Evolutionary conservation across 768 basidiomycete genomes (phyloP).

Genomic region (Leucocoprinus birnbaumii): DNA sequence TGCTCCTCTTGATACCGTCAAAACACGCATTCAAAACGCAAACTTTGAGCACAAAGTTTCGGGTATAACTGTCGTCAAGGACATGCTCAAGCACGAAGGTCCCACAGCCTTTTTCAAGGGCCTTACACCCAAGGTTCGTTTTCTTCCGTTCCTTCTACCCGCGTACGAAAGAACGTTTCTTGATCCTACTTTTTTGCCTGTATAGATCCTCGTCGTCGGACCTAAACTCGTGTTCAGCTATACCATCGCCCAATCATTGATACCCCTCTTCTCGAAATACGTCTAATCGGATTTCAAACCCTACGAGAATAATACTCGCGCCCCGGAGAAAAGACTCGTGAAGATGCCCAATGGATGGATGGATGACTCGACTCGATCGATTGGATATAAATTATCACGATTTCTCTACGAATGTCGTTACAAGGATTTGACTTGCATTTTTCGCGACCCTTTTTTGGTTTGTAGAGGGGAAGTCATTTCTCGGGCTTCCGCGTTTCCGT

Average conservation of each 20-base stretch:
- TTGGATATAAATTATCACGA: no score
- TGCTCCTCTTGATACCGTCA: slow-evolving; percentile 93
- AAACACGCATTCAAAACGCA: slow-evolving; percentile 98
- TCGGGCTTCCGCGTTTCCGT: no score
- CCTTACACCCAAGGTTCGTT: slow-evolving; percentile 86
- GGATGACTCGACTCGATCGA: no score
- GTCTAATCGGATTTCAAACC: slow-evolving; percentile 41
- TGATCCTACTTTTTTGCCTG: neutral
- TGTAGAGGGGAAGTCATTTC: no score
- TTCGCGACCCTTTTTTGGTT: no score
- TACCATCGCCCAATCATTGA: slow-evolving; percentile 93
- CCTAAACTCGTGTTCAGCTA: slow-evolving; percentile 99
- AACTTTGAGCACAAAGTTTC: slow-evolving; percentile 88
- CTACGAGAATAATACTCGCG: neutral
- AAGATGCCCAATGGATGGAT: no score
- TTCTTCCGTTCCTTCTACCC: slow-evolving; percentile 10
- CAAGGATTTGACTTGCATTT: no score
- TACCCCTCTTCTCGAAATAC: slow-evolving; percentile 88
- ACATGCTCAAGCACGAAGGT: slow-evolving; percentile 88
- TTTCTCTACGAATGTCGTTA: no score
- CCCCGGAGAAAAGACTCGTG: no score
- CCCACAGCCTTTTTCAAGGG: slow-evolving; percentile 90
- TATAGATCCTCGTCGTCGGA: slow-evolving; percentile 89
- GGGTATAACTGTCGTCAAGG: slow-evolving; percentile 79
- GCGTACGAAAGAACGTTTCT: neutral